Evolutionary conservation across 306 rosid genomes (phyloP), one percentile per base, ranked within the genome.

Genomic region (Herpetospermum pedunculosum): DNA sequence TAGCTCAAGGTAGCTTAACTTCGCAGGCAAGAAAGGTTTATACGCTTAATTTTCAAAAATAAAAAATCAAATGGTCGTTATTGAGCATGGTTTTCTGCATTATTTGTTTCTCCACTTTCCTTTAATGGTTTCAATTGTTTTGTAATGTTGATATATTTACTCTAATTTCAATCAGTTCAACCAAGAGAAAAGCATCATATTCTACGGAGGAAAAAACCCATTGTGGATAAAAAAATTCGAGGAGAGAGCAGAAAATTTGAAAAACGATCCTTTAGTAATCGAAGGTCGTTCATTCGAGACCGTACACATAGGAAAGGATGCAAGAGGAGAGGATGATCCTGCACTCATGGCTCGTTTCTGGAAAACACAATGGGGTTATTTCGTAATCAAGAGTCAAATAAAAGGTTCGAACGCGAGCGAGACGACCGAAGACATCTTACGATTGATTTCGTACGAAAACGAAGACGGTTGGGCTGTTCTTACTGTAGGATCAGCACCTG

Each of bases 391-490:
- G 52, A 67, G 72, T 8, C 72, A 67, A 14, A 2, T 67, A 5
- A 67, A 67, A 67, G 72, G 52, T 6, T 67, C 72, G 6, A 67
- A 21, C 2, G 72, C 52, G 0, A 67, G 6, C 3, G 52, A 67
- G 16, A 67, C 72, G 23, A 67, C 72, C 0, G 72, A 67, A 41
- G 72, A 67, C 15, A 67, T 67, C 6, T 23, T 67, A 41, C 12
- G 72, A 6, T 41, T 67, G 50, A 67, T 67, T 21, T 67, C 72
- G 12, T 67, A 67, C 2, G 19, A 67, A 26, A 67, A 67, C 1
- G 72, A 67, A 41, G 19, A 67, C 14, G 72, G 72, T 41, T 67
- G 72, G 72, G 72, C 14, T 0, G 53, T 67, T 41, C 52, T 67
- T 14, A 41, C 72, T 1, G 72, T 67, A 1, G 72, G 72, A 1